These are phyloP conservation scores for Elymus sibiricus DNA, from an alignment of 176 grass and related monocot species.

Conservation along the genomic window DNA sequence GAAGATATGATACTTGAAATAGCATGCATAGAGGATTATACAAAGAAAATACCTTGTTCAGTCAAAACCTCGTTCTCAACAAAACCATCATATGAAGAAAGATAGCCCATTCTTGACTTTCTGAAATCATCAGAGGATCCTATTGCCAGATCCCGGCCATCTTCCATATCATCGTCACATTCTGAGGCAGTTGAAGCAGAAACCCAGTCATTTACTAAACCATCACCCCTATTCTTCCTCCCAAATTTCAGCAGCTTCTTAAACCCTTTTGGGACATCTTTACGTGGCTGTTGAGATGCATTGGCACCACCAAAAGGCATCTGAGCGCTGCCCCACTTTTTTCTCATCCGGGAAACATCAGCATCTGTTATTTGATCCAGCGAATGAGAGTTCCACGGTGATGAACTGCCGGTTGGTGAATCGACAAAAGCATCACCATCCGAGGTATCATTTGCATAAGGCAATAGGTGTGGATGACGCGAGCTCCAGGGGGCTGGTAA, in stretches of 20 bases:
- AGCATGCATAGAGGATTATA: background rate
- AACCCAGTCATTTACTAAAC: conserved; percentile 83
- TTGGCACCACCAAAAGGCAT: conserved; percentile 62
- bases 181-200: conserved; percentile 96
- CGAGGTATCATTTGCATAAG: conserved; percentile 67
- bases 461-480: conserved; percentile 40
- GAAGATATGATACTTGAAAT: conserved; percentile 6
- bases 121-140: conserved; percentile 70
- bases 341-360: conserved; percentile 81
- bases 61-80: conserved; percentile 63
- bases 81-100: conserved; percentile 67
- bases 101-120: conserved; percentile 81
- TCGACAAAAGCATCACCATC: conserved; percentile 78
- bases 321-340: conserved; percentile 93
- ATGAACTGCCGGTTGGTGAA: conserved; percentile 73
- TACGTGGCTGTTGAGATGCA: conserved; percentile 66
- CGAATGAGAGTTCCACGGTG: conserved; percentile 80
- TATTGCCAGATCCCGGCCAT: conserved; percentile 52
- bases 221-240: conserved; percentile 75
- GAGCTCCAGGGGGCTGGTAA: conserved; percentile 55
- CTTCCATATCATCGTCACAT: conserved; percentile 86
- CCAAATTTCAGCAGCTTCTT: conserved; percentile 97
- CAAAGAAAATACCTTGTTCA: conserved; percentile 70
- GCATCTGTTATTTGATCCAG: conserved; percentile 67
- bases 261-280: conserved; percentile 91